A percentile compares a stretch with the other conserved stretches of the same genome.
Evolutionary conservation across 2,329 filamentous ascomycete species (phyloP).

Genomic region (Ophiostoma montium): DNA sequence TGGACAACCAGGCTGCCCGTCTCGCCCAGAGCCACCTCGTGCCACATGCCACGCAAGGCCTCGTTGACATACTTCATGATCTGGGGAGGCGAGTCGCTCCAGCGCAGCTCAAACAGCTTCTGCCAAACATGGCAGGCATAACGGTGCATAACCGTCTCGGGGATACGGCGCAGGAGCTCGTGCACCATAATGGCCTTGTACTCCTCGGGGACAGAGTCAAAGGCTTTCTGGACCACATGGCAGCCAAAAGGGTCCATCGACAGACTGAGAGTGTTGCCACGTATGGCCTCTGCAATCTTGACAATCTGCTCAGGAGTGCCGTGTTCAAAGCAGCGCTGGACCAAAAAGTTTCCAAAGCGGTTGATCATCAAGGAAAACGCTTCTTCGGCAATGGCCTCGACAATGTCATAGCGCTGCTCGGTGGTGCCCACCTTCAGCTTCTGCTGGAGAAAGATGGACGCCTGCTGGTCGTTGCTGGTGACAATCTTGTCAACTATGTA

Average conservation of each 20-base stretch:
- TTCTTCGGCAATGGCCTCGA: conserved; percentile 88
- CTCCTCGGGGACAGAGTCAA: conserved; percentile 92
- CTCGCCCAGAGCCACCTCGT: conserved; percentile 92
- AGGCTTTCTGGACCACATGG: conserved; percentile 96
- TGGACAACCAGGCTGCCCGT: conserved; percentile 96
- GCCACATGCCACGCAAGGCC: conserved; percentile 91
- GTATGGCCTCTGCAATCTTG: conserved; percentile 85
- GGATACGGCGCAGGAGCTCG: conserved; percentile 85
- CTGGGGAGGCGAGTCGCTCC: conserved; percentile 86
- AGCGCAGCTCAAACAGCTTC: conserved; percentile 95
- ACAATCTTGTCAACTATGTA: conserved; percentile 99
- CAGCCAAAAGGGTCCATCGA: conserved; percentile 99
- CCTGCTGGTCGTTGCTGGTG: conserved; percentile 97
- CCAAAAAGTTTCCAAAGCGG: conserved; percentile 94
- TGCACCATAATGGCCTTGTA: conserved; percentile 99
- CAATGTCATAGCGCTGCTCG: conserved; percentile 94
- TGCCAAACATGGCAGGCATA: conserved; percentile 99
- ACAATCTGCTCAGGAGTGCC: conserved; percentile 89
- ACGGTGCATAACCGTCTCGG: conserved; percentile 94
- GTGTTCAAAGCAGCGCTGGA: conserved; percentile 97
- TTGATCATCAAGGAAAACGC: conserved; percentile 97
- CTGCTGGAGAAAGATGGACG: conserved; percentile 96
- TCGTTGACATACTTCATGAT: conserved; percentile 99
- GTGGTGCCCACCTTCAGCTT: conserved; percentile 93
- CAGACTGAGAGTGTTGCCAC: conserved; percentile 81